Percentiles rank a stretch among this genome's conserved stretches.
These are phyloP conservation scores for Metschnikowia orientalis DNA, from an alignment of 805 yeast species.

Conservation along the genomic window DNA sequence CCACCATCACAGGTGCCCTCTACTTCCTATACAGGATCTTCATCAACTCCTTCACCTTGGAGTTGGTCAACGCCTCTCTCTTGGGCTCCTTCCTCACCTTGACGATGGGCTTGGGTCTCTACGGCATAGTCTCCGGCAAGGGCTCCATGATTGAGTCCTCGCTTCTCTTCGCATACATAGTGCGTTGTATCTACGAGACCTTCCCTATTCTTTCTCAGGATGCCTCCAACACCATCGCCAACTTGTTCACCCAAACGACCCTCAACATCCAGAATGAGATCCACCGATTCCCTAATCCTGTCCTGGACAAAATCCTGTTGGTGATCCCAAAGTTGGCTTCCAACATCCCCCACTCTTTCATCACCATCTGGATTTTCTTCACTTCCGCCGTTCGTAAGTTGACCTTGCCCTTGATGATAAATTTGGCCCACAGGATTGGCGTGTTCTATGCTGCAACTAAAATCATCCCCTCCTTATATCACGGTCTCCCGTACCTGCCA, in stretches of 20 bases:
- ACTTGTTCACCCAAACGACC: slow-evolving; percentile 33
- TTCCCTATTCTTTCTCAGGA: slow-evolving; percentile 78
- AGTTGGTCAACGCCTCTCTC: slow-evolving; percentile 70
- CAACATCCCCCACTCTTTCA: slow-evolving; percentile 49
- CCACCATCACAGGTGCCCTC: slow-evolving; percentile 67
- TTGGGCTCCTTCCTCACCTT: slow-evolving; percentile 81
- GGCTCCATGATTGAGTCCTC: slow-evolving; percentile 93
- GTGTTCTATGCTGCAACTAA: slow-evolving; percentile 92
- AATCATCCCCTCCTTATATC: slow-evolving; percentile 75
- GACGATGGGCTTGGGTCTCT: slow-evolving; percentile 68
- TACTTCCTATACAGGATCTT: slow-evolving; percentile 82
- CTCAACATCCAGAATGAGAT: slow-evolving; percentile 30
- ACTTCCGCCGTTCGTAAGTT: slow-evolving; percentile 54
- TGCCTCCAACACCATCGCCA: slow-evolving; percentile 31
- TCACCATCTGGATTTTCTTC: slow-evolving; percentile 51
- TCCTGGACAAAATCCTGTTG: slow-evolving; percentile 23
- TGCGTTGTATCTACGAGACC: slow-evolving; percentile 87
- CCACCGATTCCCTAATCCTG: slow-evolving; percentile 35
- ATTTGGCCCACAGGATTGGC: slow-evolving; percentile 77
- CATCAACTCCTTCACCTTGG: slow-evolving; percentile 67
- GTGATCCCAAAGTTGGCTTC: slow-evolving; percentile 46
- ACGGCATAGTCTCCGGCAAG: slow-evolving; percentile 75
- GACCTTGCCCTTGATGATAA: slow-evolving; percentile 76
- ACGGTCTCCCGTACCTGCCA: slow-evolving; percentile 34
- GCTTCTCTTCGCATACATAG: slow-evolving; percentile 81